These are phyloP conservation scores for Beauveria scarabaeidicola DNA, from an alignment of 2,329 filamentous ascomycete genomes.

Conservation along the genomic window DNA sequence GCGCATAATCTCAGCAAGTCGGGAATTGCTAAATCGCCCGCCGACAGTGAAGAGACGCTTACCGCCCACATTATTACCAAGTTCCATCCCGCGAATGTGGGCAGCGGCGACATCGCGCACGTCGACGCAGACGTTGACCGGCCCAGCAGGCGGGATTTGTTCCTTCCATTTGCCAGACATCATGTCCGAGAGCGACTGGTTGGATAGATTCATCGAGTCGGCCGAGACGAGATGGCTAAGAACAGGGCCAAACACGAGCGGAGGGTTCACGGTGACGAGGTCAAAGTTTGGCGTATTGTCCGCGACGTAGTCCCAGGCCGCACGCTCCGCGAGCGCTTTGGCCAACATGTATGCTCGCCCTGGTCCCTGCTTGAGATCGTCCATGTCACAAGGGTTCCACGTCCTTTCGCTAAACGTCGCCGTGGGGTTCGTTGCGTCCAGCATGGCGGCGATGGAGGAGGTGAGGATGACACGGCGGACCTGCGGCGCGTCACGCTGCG, in stretches of 20 bases:
- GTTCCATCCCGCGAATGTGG: conserved; percentile 44
- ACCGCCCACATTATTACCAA: conserved; percentile 36
- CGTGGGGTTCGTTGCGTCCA: conserved; percentile 31
- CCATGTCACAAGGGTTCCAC: conserved; percentile 45
- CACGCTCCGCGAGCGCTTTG: conserved; percentile 44
- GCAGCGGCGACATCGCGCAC: conserved; percentile 47
- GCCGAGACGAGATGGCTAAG: conserved; percentile 38
- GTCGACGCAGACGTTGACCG: conserved; percentile 42
- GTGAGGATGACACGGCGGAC: conserved; percentile 50
- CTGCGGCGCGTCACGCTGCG: conserved; percentile 46
- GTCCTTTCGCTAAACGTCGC: conserved; percentile 37
- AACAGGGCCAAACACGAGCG: conserved; percentile 46
- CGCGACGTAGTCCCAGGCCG: conserved; percentile 44
- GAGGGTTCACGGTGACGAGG: conserved; percentile 45
- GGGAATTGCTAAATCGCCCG: conserved; percentile 37
- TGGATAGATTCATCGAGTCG: conserved; percentile 44
- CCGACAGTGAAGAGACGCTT: conserved; percentile 42
- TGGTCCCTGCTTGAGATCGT: conserved; percentile 31
- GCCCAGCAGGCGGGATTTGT: conserved; percentile 32
- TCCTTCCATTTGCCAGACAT: conserved; percentile 42
- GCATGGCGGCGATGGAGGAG: conserved; percentile 47
- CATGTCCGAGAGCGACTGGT: conserved; percentile 40
- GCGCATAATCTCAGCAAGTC: conserved; percentile 36
- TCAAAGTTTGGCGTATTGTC: conserved; percentile 37
- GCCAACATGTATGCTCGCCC: conserved; percentile 43